A percentile compares a stretch with the other conserved stretches of the same genome.
Conservation (phyloP, 2,329 filamentous ascomycete genomes). For the Colletotrichum liaoningense region DNA sequence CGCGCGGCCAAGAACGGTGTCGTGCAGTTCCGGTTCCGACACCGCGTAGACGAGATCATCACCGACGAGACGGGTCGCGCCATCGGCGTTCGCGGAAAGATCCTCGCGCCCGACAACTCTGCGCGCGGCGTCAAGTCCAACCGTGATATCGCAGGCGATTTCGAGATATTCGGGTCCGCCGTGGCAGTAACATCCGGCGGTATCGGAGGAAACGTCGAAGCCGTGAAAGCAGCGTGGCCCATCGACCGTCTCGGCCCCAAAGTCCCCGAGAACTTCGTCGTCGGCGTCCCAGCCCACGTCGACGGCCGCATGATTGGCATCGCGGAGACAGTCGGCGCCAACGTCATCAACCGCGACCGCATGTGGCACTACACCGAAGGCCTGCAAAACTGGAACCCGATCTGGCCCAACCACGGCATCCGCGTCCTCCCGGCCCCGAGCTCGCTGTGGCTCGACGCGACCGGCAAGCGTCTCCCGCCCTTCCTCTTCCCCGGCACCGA, state of each 20-base stretch:
- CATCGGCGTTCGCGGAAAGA: slow-evolving; percentile 62
- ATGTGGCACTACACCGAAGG: slow-evolving; percentile 78
- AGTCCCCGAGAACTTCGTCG: slow-evolving; percentile 66
- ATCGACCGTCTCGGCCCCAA: slow-evolving; percentile 66
- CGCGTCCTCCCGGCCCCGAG: slow-evolving; percentile 70
- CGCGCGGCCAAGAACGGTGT: slow-evolving; percentile 63
- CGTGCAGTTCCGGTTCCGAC: slow-evolving; percentile 66
- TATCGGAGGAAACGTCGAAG: slow-evolving; percentile 71
- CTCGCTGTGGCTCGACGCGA: slow-evolving; percentile 72
- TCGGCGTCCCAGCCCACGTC: slow-evolving; percentile 73
- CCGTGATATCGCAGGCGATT: slow-evolving; percentile 58
- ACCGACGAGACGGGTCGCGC: slow-evolving; percentile 64
- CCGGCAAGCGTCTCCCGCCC: slow-evolving; percentile 66
- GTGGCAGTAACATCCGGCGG: slow-evolving; percentile 68
- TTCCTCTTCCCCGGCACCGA: slow-evolving; percentile 68
- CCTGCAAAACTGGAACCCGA: slow-evolving; percentile 70
- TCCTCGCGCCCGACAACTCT: slow-evolving; percentile 63
- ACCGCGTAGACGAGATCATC: slow-evolving; percentile 67
- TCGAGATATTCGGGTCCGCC: slow-evolving; percentile 64
- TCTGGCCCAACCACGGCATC: slow-evolving; percentile 72
- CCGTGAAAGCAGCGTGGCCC: slow-evolving; percentile 69
- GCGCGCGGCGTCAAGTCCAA: slow-evolving; percentile 64
- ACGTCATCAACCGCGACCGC: slow-evolving; percentile 69
- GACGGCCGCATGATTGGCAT: slow-evolving; percentile 73
- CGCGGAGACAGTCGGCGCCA: slow-evolving; percentile 62